A percentile compares a stretch with the other conserved stretches of the same genome.
Conservation (phyloP, 2,329 filamentous ascomycete genomes). For the Fusarium paranaense region DNA sequence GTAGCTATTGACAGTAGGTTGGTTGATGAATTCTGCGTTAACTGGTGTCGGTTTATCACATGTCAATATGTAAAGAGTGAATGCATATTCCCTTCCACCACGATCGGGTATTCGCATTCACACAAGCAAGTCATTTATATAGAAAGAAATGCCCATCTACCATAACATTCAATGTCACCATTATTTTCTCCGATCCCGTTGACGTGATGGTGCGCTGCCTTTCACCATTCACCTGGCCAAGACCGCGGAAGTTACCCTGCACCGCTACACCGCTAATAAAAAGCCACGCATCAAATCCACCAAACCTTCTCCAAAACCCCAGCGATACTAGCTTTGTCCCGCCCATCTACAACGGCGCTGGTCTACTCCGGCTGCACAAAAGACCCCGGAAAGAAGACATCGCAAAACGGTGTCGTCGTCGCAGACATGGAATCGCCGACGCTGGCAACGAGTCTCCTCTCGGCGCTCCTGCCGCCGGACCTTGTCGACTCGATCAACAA, state of each 20-base stretch:
- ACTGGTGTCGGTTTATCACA: neutral
- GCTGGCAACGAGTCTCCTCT: constrained; percentile 50
- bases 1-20: no score
- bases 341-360: neutral
- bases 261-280: constrained; percentile 2
- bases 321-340: neutral
- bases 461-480: constrained; percentile 59
- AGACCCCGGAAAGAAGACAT: neutral
- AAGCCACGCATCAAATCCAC: constrained; percentile 1
- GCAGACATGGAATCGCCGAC: constrained; percentile 46
- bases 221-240: neutral
- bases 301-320: neutral
- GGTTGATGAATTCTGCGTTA: neutral
- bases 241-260: neutral
- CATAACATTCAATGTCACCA: neutral
- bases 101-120: neutral
- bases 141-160: neutral
- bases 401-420: neutral
- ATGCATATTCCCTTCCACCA: neutral
- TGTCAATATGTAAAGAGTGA: neutral
- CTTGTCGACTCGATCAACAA: constrained; percentile 57
- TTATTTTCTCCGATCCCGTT: neutral
- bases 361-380: neutral
- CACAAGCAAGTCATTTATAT: neutral
- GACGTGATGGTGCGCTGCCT: neutral